phyloP scores from a whole-genome alignment of 75 land plant genomes.

The Chamaecyparis obtusa region DNA sequence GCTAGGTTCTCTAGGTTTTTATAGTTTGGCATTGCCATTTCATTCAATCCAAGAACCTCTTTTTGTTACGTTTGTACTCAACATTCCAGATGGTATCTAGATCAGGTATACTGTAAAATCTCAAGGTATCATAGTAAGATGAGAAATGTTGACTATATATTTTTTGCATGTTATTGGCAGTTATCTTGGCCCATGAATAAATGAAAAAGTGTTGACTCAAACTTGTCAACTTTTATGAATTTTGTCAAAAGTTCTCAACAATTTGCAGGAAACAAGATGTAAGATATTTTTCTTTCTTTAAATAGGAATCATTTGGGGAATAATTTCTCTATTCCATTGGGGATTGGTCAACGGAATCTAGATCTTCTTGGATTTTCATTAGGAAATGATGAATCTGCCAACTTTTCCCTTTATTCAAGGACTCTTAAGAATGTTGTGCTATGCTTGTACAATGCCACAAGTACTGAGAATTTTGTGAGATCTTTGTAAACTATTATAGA shows the following conservation, averaged over 20 bases:
- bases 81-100: slow-evolving; percentile 27
- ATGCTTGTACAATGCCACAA: slow-evolving; percentile 60
- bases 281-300: background rate
- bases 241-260: background rate
- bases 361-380: slow-evolving; percentile 63
- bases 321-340: slow-evolving; percentile 74
- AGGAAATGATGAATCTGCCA: slow-evolving; percentile 37
- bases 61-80: slow-evolving; percentile 66
- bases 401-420: slow-evolving; percentile 79
- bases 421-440: slow-evolving; percentile 69
- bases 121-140: background rate
- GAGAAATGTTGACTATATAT: background rate
- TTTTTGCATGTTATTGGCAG: background rate
- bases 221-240: background rate
- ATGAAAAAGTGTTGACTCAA: background rate
- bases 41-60: slow-evolving; percentile 54
- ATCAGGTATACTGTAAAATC: slow-evolving; percentile 20
- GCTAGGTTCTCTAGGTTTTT: slow-evolving; percentile 22
- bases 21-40: slow-evolving; percentile 47
- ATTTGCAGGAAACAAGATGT: background rate
- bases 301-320: slow-evolving; percentile 47
- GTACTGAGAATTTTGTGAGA: slow-evolving; percentile 49
- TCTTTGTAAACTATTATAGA: background rate
- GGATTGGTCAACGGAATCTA: slow-evolving; percentile 57
- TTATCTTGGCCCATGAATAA: background rate